phyloP scores from a whole-genome alignment of 2,329 filamentous ascomycete species.

The Exophiala aquamarina region DNA sequence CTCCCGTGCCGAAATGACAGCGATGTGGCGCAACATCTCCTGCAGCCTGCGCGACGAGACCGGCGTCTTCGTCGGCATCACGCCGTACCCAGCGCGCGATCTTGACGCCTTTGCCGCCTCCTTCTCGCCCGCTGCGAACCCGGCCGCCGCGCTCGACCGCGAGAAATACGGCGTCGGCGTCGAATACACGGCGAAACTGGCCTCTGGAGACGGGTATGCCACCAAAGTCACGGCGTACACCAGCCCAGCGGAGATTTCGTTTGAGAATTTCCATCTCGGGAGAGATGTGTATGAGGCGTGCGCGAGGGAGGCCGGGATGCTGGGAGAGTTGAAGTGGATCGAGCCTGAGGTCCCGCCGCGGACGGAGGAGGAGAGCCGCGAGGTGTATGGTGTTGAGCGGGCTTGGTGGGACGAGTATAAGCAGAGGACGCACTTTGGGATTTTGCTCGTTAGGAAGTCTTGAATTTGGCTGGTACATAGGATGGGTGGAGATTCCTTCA shows the following conservation, averaged over 20 bases:
- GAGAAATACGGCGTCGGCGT: constrained; percentile 13
- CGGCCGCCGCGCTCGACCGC: constrained; percentile 5
- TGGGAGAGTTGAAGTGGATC: constrained; percentile 14
- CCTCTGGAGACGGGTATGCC: constrained; percentile 8
- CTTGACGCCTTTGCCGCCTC: constrained; percentile 24
- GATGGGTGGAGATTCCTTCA: too few species aligned
- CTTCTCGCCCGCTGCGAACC: constrained; percentile 19
- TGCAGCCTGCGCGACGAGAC: constrained; percentile 37
- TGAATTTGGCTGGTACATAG: constrained; percentile 4
- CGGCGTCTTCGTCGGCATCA: constrained; percentile 36
- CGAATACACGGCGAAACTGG: background rate
- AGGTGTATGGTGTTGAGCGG: constrained; percentile 4
- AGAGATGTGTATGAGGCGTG: constrained; percentile 12
- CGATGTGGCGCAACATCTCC: constrained; percentile 38
- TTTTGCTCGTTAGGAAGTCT: constrained; percentile 10
- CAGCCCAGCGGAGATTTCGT: constrained; percentile 11
- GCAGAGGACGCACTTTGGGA: constrained; percentile 11
- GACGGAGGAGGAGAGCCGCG: constrained; percentile 6
- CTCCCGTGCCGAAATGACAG: constrained; percentile 30
- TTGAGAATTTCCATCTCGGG: constrained; percentile 19
- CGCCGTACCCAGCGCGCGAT: constrained; percentile 27
- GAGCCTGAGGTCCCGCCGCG: constrained; percentile 9
- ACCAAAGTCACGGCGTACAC: constrained; percentile 16
- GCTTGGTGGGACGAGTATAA: constrained; percentile 17
- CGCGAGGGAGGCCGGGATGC: constrained; percentile 16